Evolutionary conservation across 805 yeast species (phyloP), one percentile per base, ranked within the genome.

Genomic region (Kuraishia capsulata): DNA sequence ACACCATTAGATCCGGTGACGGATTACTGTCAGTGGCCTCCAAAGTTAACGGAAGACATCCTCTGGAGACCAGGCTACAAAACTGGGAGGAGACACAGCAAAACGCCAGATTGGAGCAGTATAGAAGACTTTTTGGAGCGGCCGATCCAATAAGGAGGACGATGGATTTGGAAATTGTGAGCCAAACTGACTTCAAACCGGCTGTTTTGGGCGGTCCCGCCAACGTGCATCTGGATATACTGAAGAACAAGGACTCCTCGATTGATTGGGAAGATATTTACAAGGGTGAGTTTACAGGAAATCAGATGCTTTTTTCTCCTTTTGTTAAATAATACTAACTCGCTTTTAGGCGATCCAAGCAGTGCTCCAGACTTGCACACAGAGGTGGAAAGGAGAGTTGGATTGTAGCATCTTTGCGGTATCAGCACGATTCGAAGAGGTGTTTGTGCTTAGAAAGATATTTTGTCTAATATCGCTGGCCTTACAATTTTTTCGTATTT

Each of bases 191-290:
- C 42, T 78, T 78, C 57, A 76, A 69, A 44, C 96, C 96, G 5
- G 53, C 61, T 24, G 57, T 69, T 4, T 59, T 78, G 35, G 87
- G 87, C 11, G 81, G 78, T 5, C 49, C 75, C 5, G 63, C 70
- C 33, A 66, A 72, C 42, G 41, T 86, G 43, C 95, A 86, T 53
- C 71, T 68, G 43, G 96, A 89, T 53, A 83, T 92, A 38, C 67
- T 92, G 41, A 56, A 76, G 53, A 85, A 85, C 62, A 80, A 74
- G 52, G 97, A 92, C 42, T 61, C 79, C 17, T 59, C 76, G 13
- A 64, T 90, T 31, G 96, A 86, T 50, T 90, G 97, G 97, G 97
- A 92, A 52, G 97, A 92, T 52, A 71, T 90, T 17, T 89, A 89
- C 57, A 67, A 68, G 20, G 81, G 72, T 56, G 51, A 39, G 59